These are phyloP conservation scores for Cordia subcordata DNA, from an alignment of 257 asterid species.

Conservation along the genomic window DNA sequence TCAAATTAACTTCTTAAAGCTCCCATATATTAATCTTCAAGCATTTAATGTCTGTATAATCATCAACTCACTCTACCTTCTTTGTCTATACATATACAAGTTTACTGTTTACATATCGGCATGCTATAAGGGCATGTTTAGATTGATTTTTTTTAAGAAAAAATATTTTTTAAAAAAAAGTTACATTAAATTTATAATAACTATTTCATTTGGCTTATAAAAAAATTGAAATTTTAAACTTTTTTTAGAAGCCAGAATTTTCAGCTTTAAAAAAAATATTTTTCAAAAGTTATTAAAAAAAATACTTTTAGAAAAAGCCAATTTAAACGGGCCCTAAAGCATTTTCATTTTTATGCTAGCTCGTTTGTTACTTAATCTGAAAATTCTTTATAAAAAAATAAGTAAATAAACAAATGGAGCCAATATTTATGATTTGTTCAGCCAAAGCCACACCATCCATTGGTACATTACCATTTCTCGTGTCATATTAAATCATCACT, in stretches of 20 bases:
- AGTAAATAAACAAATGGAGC: slow-evolving; percentile 45
- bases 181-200: too few species aligned
- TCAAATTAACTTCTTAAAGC: slow-evolving; percentile 1
- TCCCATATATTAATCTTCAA: not conserved
- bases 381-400: slow-evolving; percentile 14
- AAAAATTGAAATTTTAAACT: too few species aligned
- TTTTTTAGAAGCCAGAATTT: too few species aligned
- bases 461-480: slow-evolving; percentile 42
- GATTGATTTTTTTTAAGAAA: too few species aligned
- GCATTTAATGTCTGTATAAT: slow-evolving; percentile 31
- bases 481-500: slow-evolving; percentile 39
- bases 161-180: too few species aligned
- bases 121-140: too few species aligned
- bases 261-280: too few species aligned
- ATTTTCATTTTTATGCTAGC: slow-evolving; percentile 13
- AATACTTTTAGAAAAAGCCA: too few species aligned
- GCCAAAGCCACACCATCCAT: slow-evolving; percentile 42
- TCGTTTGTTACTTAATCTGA: slow-evolving; percentile 15
- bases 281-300: too few species aligned
- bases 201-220: too few species aligned
- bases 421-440: slow-evolving; percentile 45
- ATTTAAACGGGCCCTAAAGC: too few species aligned
- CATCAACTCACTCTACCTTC: slow-evolving; percentile 10
- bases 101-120: not conserved
- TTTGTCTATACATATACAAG: not conserved